Conservation (phyloP, 1,284 basidiomycete genomes). For the Ustilago curta region DNA sequence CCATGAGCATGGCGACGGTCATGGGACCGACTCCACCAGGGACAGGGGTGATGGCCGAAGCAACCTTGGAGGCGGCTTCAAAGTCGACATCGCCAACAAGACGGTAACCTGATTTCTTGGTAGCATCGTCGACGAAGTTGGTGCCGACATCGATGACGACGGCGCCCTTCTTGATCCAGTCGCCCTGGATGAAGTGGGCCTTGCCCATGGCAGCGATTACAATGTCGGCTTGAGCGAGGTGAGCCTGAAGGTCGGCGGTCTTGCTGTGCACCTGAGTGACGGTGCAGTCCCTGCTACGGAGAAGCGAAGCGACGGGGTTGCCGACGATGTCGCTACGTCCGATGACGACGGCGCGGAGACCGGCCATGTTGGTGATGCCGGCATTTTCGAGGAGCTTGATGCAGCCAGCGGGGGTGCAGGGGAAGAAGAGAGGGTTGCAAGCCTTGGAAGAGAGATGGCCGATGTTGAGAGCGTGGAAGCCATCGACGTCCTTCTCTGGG, state of each 20-base stretch:
- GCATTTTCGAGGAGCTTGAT: constrained; percentile 89
- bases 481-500: constrained; percentile 96
- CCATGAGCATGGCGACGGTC: constrained; percentile 99
- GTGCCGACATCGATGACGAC: constrained; percentile 81
- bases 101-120: constrained; percentile 94
- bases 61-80: constrained; percentile 79
- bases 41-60: constrained; percentile 93
- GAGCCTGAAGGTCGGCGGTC: constrained; percentile 78
- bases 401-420: constrained; percentile 95
- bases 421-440: constrained; percentile 87
- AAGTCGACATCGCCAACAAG: constrained; percentile 97
- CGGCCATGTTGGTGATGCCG: constrained; percentile 73
- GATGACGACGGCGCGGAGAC: constrained; percentile 86
- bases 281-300: constrained; percentile 90
- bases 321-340: constrained; percentile 98
- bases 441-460: constrained; percentile 93
- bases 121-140: constrained; percentile 85
- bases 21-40: constrained; percentile 95
- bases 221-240: constrained; percentile 89
- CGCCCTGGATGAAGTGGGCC: constrained; percentile 87
- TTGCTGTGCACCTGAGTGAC: constrained; percentile 97
- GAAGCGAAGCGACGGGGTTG: constrained; percentile 89
- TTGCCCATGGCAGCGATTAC: constrained; percentile 93
- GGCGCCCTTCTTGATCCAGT: constrained; percentile 94
- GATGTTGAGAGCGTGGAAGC: constrained; percentile 99